Base-by-base conservation (phyloP, 2,329 filamentous ascomycete species). In the Colletotrichum shisoi region DNA sequence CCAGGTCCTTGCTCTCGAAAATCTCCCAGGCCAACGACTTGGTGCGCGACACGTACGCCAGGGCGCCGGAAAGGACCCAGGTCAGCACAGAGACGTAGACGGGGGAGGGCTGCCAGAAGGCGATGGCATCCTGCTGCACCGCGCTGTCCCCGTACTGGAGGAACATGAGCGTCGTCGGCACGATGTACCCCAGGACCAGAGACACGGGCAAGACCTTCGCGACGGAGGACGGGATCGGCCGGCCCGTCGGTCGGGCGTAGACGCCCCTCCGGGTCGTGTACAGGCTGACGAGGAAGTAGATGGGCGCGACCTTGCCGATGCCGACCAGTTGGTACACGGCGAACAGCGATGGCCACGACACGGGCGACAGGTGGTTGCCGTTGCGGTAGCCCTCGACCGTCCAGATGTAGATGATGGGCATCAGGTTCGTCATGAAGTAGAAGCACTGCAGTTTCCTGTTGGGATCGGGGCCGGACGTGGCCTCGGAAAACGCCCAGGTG, bases 341-440 rank as follows among this genome's bases (percentile, higher is more conserved):
- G 60, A 70, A 71, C 6, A 73, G 8, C 11, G 54, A 45, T 0
- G 72, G 71, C 3, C 71, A 39, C 0, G 63, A 52, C 15, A 73
- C 54, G 4, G 67, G 52, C 6, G 63, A 68, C 1, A 61, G 66
- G 1, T 69, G 31, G 37, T 72, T 70, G 2, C 71, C 71, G 9
- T 60, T 57, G 2, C 73, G 70, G 31, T 72, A 69, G 4, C 71
- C 72, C 54, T 75, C 73, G 4, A 74, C 67, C 1, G 58, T 71
- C 62, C 70, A 75, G 17, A 72, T 70, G 31, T 74, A 45, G 8
- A 73, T 39, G 21, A 73, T 67, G 8, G 73, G 70, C 7, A 72
- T 63, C 39, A 73, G 63, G 48, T 65, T 70, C 2, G 67, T 69
- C 24, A 71, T n/a, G 52, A 71, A 68, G 59, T 70, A 69, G 13